Conservation (phyloP, 164 flowering plant genomes). For the Macadamia tetraphylla region DNA sequence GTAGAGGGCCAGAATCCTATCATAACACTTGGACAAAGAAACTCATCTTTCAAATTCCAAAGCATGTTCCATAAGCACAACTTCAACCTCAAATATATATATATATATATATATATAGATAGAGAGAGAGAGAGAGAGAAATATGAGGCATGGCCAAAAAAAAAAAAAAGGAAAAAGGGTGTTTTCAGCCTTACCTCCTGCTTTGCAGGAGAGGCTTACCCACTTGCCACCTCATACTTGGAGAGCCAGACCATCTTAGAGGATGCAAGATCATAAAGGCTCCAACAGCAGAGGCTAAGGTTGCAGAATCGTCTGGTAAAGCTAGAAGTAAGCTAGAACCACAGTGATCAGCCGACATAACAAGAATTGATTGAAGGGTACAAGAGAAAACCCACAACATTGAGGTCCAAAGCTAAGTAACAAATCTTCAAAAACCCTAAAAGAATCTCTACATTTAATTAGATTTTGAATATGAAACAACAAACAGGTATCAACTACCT, state of each 20-base stretch:
- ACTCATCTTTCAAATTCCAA: too few relatives aligned
- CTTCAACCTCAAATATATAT: too few relatives aligned
- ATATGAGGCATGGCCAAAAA: too few relatives aligned
- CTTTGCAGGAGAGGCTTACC: too few relatives aligned
- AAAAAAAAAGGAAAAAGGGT: too few relatives aligned
- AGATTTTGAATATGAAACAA: neutral
- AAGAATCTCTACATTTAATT: neutral
- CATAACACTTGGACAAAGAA: too few relatives aligned
- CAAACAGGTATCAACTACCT: neutral
- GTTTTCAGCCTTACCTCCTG: too few relatives aligned
- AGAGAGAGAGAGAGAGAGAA: too few relatives aligned
- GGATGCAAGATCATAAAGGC: conserved; percentile 34
- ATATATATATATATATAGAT: too few relatives aligned
- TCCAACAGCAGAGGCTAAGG: conserved; percentile 56
- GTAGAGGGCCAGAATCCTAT: too few relatives aligned
- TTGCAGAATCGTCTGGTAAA: conserved; percentile 79
- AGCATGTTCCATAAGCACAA: too few relatives aligned
- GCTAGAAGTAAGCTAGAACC: conserved; percentile 47
- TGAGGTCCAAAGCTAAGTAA: neutral
- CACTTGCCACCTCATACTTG: conserved; percentile 54
- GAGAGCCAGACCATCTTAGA: conserved; percentile 77
- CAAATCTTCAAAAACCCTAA: neutral
- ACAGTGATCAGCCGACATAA: conserved; percentile 21
- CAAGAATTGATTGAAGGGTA: neutral
- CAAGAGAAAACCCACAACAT: neutral